Conservation (phyloP, 2,329 filamentous ascomycete species). For the Calonectria multiphialidica region DNA sequence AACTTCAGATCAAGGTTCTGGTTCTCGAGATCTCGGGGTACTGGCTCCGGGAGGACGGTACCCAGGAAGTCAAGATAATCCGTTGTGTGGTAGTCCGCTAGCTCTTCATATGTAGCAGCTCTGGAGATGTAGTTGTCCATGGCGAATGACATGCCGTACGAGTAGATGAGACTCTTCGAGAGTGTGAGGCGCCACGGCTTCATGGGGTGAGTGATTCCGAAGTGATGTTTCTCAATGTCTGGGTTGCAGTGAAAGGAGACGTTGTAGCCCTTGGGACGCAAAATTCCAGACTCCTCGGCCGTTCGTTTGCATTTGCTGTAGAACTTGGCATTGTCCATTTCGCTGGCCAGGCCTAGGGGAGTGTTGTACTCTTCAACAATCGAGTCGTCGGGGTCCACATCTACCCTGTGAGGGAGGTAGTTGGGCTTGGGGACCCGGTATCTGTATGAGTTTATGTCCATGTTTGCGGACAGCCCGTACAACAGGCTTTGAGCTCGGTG, state of each 20-base stretch:
- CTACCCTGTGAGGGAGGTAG: constrained; percentile 68
- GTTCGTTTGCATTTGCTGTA: constrained; percentile 69
- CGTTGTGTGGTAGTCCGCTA: constrained; percentile 85
- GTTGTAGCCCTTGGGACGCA: constrained; percentile 84
- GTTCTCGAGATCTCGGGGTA: constrained; percentile 74
- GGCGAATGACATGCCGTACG: constrained; percentile 94
- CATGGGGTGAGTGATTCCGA: constrained; percentile 97
- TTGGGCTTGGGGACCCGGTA: constrained; percentile 69
- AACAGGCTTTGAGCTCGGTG: neutral
- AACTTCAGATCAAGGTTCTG: constrained; percentile 76
- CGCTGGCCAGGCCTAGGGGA: constrained; percentile 63
- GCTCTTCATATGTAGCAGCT: constrained; percentile 87
- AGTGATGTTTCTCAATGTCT: constrained; percentile 95
- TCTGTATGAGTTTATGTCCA: constrained; percentile 62
- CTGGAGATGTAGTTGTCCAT: constrained; percentile 95
- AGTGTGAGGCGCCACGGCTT: constrained; percentile 97
- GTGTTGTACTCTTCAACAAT: constrained; percentile 65
- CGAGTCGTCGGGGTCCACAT: constrained; percentile 63
- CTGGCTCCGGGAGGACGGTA: constrained; percentile 74
- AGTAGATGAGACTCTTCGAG: constrained; percentile 93
- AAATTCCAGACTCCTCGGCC: constrained; percentile 76
- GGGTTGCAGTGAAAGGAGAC: constrained; percentile 98
- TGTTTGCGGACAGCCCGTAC: constrained; percentile 28
- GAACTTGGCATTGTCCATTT: constrained; percentile 68
- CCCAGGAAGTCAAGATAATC: constrained; percentile 94